These are phyloP conservation scores for Fusarium foetens DNA, from an alignment of 2,329 filamentous ascomycete genomes.

Conservation along the genomic window DNA sequence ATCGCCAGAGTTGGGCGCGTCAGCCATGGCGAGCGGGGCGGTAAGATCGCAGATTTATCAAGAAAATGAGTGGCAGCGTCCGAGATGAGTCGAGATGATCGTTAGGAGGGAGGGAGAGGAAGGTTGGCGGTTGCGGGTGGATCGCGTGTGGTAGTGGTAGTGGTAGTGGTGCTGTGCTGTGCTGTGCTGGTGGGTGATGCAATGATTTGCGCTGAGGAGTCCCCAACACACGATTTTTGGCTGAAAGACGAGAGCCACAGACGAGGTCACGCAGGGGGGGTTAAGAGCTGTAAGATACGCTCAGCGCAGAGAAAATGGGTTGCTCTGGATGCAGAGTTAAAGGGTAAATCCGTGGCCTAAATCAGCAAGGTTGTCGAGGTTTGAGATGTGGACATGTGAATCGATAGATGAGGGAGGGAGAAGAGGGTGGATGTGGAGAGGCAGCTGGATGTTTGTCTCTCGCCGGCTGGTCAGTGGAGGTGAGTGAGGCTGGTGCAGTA, in stretches of 20 bases:
- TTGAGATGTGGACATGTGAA: slow-evolving; percentile 39
- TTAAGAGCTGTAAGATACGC: slow-evolving; percentile 12
- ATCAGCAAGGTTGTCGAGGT: slow-evolving; percentile 27
- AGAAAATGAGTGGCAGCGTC: slow-evolving; percentile 36
- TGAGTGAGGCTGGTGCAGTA: slow-evolving; percentile 22
- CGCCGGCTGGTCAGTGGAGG: neutral
- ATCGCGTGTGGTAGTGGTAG: slow-evolving; percentile 42
- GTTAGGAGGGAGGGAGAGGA: slow-evolving; percentile 35
- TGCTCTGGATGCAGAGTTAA: slow-evolving; percentile 23
- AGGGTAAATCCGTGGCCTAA: slow-evolving; percentile 34
- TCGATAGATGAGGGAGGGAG: slow-evolving; percentile 44
- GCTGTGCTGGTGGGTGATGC: slow-evolving; percentile 44
- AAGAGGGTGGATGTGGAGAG: slow-evolving; percentile 35
- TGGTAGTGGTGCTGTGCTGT: neutral
- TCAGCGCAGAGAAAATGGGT: slow-evolving; percentile 31
- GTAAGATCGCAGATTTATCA: slow-evolving; percentile 48
- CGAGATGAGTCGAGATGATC: slow-evolving; percentile 35
- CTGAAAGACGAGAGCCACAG: slow-evolving; percentile 28
- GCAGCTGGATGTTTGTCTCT: slow-evolving; percentile 36
- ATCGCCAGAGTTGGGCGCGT: slow-evolving; percentile 90
- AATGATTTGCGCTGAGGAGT: slow-evolving; percentile 49
- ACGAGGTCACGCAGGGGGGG: slow-evolving; percentile 10
- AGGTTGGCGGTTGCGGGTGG: slow-evolving; percentile 43
- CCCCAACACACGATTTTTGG: slow-evolving; percentile 46
- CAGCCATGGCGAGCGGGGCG: slow-evolving; percentile 75